Evolutionary conservation across 2,329 filamentous ascomycete species (phyloP).

Genomic region (Metarhizium anisopliae): DNA sequence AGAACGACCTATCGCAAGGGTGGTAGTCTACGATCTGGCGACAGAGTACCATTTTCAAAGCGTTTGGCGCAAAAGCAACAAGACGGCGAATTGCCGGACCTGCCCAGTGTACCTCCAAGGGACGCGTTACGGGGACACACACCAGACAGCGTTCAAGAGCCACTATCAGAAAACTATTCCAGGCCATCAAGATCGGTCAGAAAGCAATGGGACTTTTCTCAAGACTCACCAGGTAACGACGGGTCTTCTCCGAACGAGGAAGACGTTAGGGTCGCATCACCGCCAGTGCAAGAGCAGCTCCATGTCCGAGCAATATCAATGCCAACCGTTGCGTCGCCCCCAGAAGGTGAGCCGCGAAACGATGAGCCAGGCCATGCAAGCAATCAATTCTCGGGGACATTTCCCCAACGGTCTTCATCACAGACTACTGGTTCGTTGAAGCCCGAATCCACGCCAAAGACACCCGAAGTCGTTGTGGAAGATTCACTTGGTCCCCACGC

Average conservation of each 20-base stretch:
- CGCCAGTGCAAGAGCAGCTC: constrained; percentile 21
- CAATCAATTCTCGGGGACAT: constrained; percentile 22
- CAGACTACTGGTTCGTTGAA: constrained; percentile 33
- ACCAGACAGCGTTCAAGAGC: constrained; percentile 59
- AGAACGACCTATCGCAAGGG: constrained; percentile 81
- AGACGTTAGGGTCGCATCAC: constrained; percentile 12
- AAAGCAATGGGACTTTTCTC: constrained; percentile 36
- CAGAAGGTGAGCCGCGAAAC: constrained; percentile 53
- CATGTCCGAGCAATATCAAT: constrained; percentile 25
- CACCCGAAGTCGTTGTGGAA: constrained; percentile 17
- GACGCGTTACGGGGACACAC: constrained; percentile 41
- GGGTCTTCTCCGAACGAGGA: constrained; percentile 23
- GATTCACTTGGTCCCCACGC: constrained; percentile 29
- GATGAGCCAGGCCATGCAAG: constrained; percentile 20
- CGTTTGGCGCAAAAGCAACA: constrained; percentile 53
- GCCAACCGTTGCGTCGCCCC: constrained; percentile 20
- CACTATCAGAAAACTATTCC: constrained; percentile 53
- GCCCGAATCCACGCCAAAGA: constrained; percentile 10
- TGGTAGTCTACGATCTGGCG: constrained; percentile 74
- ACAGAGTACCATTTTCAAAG: constrained; percentile 67
- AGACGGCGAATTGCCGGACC: constrained; percentile 42
- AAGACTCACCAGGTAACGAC: constrained; percentile 37
- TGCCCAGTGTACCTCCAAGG: constrained; percentile 23
- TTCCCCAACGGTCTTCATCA: constrained; percentile 47
- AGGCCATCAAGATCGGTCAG: constrained; percentile 40